These are phyloP conservation scores for Amylocystis lapponica DNA, from an alignment of 768 basidiomycete species.

Conservation along the genomic window DNA sequence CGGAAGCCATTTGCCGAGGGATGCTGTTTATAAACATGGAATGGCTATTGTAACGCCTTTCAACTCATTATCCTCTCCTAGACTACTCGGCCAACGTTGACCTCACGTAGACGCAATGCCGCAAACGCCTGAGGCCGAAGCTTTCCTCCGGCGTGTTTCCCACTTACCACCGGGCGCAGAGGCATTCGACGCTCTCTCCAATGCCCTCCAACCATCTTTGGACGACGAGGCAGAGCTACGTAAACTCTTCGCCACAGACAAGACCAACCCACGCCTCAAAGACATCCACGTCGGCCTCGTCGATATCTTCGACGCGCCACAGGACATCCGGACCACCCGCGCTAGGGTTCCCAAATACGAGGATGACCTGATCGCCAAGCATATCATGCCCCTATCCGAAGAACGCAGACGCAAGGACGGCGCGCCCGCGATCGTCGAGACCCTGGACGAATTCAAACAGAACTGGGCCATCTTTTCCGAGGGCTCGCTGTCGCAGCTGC, in stretches of 20 bases:
- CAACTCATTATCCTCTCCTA: too few relatives aligned
- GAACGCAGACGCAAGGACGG: constrained; percentile 44
- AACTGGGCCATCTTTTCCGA: constrained; percentile 63
- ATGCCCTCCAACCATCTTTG: constrained; percentile 44
- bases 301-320: constrained; percentile 49
- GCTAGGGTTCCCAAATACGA: constrained; percentile 43
- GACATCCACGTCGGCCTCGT: constrained; percentile 54
- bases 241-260: constrained; percentile 50
- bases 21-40: too few relatives aligned
- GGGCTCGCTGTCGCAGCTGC: constrained; percentile 51
- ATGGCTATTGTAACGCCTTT: too few relatives aligned
- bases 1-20: too few relatives aligned
- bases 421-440: constrained; percentile 39
- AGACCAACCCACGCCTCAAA: constrained; percentile 35
- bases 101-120: too few relatives aligned
- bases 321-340: constrained; percentile 42
- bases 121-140: constrained; percentile 23
- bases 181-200: constrained; percentile 27
- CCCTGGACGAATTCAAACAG: constrained; percentile 54
- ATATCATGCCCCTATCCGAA: constrained; percentile 49
- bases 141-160: constrained; percentile 22
- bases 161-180: constrained; percentile 19
- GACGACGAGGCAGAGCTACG: constrained; percentile 52
- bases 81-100: too few relatives aligned
- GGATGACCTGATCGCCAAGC: constrained; percentile 38